These are phyloP conservation scores for Dipteronia sinensis DNA, from an alignment of 345 rosid species.

Conservation along the genomic window DNA sequence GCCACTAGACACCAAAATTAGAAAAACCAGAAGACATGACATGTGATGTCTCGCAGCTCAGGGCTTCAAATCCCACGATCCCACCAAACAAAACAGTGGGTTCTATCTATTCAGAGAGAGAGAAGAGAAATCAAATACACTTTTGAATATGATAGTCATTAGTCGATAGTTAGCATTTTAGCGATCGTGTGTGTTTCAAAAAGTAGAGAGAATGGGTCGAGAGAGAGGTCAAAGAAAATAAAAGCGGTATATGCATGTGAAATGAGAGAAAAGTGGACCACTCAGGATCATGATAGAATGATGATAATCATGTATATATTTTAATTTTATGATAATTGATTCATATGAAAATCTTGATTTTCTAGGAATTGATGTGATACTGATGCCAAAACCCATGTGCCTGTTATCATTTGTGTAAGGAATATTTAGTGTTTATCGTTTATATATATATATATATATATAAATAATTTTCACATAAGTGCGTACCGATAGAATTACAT, in stretches of 20 bases:
- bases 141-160: too few relatives aligned
- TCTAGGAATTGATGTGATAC: neutral
- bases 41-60: constrained; percentile 24
- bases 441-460: too few relatives aligned
- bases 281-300: neutral
- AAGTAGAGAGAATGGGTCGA: neutral
- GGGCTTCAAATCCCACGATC: constrained; percentile 13
- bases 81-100: constrained; percentile 4
- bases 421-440: too few relatives aligned
- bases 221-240: neutral
- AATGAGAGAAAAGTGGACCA: neutral
- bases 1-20: neutral
- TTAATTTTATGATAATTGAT: neutral
- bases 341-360: neutral
- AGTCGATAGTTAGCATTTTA: neutral
- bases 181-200: neutral
- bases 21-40: constrained; percentile 16
- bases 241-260: neutral
- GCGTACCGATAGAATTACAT: too few relatives aligned
- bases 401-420: neutral
- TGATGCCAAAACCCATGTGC: neutral
- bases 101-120: neutral
- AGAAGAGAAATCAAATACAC: too few relatives aligned
- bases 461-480: too few relatives aligned
- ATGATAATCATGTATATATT: too few relatives aligned